Percentiles rank a stretch among this genome's conserved stretches.
Evolutionary conservation across 352 stramenopile genomes (phyloP).

Genomic region (Phytophthora pluvialis): DNA sequence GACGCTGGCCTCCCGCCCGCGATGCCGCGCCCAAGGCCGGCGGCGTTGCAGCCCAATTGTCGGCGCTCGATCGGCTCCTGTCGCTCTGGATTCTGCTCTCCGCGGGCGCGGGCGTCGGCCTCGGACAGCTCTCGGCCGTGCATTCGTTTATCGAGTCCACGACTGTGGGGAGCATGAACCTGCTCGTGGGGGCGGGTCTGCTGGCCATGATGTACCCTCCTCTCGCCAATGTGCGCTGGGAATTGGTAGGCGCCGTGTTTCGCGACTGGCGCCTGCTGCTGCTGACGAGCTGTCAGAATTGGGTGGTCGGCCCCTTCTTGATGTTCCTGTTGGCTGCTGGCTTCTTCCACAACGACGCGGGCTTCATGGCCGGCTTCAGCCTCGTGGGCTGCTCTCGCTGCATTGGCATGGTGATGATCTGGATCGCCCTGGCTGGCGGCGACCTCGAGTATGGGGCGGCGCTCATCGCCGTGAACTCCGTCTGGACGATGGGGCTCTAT

Average conservation of each 20-base stretch:
- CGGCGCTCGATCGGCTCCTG: conserved; percentile 59
- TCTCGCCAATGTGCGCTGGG: conserved; percentile 61
- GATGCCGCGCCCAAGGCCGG: background rate
- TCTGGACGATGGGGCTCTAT: conserved; percentile 70
- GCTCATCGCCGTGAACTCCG: conserved; percentile 75
- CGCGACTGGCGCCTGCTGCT: conserved; percentile 56
- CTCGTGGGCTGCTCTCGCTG: conserved; percentile 75
- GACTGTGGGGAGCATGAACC: conserved; percentile 54
- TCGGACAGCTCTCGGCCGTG: conserved; percentile 50
- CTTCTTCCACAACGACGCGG: conserved; percentile 55
- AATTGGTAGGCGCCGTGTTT: conserved; percentile 49
- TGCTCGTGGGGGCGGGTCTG: conserved; percentile 57
- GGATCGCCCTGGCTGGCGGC: conserved; percentile 65
- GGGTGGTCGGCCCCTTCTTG: conserved; percentile 52
- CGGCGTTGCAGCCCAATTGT: conserved; percentile 34
- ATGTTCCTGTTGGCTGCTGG: conserved; percentile 63
- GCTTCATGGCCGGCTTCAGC: conserved; percentile 71
- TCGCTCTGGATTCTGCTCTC: conserved; percentile 69
- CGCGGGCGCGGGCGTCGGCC: conserved; percentile 41
- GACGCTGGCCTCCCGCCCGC: background rate
- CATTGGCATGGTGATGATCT: conserved; percentile 89
- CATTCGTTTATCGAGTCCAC: conserved; percentile 55
- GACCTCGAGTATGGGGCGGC: conserved; percentile 73
- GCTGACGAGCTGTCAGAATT: conserved; percentile 69
- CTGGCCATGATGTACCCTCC: conserved; percentile 74